Evolutionary conservation across 2,329 filamentous ascomycete genomes (phyloP), one percentile per base, ranked within the genome.

Genomic region (Thelonectria blattea): DNA sequence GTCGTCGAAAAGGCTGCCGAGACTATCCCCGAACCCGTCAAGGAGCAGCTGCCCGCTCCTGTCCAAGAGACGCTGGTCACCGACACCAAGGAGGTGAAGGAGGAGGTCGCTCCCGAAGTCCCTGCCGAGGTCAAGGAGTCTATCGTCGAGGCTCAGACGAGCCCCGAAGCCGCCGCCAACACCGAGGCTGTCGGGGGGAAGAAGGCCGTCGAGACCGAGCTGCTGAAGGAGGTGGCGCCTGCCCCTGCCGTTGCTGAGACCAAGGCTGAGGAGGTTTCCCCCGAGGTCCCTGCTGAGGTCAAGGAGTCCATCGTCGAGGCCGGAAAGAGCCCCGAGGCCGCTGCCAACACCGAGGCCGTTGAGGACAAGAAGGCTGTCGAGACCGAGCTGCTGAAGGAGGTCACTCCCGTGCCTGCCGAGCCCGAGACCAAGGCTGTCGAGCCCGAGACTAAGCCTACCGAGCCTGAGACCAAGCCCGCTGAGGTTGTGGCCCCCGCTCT

Each of bases 361-460:
- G 78, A 84, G 64, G 91, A 93, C 68, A 95, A 95, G 85, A 86
- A 85, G 74, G 83, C 81, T 11, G 82, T 93, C 5, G 92, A 96
- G 79, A 76, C 85, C 27, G 90, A 96, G 78, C 81, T 96, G 9
- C 80, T 93, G 49, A 82, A 86, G 65, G 85, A 90, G 74, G 82
- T 88, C 62, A 81, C 84, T 74, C 72, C 73, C 55, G 45, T 63
- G 22, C 65, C 68, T 32, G 56, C 66, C 20, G 66, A 68, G 51
- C 54, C 68, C 12, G 58, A 67, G 39, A 58, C 60, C 18, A 60
- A 66, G 39, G 15, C 65, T 20, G 60, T 59, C 15, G 67, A 68
- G 45, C 32, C 32, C 12, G 58, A 67, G 39, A 58, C 60, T 20
- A 60, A 66, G 39, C 17, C 65, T 20, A 58, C 60, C 15, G 67